Conservation (phyloP, 495 filamentous ascomycete genomes). For the Daldinia bambusicola region DNA sequence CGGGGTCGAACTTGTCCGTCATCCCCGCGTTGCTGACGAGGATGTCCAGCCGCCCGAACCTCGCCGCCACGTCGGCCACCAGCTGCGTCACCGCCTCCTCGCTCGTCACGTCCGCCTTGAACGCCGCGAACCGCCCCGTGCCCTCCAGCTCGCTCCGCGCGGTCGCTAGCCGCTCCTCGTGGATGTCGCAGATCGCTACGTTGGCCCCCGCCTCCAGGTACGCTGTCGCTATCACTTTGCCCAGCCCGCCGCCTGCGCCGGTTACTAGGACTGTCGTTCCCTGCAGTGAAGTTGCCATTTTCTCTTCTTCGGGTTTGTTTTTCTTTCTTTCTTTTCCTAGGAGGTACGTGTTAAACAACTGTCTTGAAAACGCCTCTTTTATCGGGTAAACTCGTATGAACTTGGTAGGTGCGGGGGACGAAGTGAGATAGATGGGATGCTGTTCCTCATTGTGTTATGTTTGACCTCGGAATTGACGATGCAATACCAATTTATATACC, state of each 20-base stretch:
- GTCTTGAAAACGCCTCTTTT: no score
- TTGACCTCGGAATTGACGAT: not conserved
- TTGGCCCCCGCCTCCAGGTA: slow-evolving; percentile 56
- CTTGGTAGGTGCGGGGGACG: not conserved
- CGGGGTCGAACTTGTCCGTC: slow-evolving; percentile 65
- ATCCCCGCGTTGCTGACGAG: slow-evolving; percentile 64
- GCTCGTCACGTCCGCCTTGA: slow-evolving; percentile 51
- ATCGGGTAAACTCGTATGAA: not conserved
- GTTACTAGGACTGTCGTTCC: slow-evolving; percentile 58
- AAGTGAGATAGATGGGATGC: not conserved
- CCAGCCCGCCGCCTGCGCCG: slow-evolving; percentile 56
- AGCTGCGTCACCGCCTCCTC: slow-evolving; percentile 51
- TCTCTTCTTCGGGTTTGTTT: not conserved
- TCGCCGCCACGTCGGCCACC: slow-evolving; percentile 47
- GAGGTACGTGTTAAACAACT: no score
- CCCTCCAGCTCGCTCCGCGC: slow-evolving; percentile 45
- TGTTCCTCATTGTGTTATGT: not conserved
- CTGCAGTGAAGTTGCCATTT: slow-evolving; percentile 33
- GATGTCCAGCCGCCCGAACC: slow-evolving; percentile 59
- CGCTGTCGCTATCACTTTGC: slow-evolving; percentile 52
- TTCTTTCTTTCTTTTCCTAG: not conserved
- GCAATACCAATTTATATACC: not conserved
- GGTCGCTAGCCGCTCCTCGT: slow-evolving; percentile 52
- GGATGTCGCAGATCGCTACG: slow-evolving; percentile 59
- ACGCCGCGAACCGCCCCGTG: slow-evolving; percentile 44